Percentiles rank a stretch among this genome's conserved stretches.
These are phyloP conservation scores for Starmerella powellii DNA, from an alignment of 805 yeast species.

Conservation along the genomic window DNA sequence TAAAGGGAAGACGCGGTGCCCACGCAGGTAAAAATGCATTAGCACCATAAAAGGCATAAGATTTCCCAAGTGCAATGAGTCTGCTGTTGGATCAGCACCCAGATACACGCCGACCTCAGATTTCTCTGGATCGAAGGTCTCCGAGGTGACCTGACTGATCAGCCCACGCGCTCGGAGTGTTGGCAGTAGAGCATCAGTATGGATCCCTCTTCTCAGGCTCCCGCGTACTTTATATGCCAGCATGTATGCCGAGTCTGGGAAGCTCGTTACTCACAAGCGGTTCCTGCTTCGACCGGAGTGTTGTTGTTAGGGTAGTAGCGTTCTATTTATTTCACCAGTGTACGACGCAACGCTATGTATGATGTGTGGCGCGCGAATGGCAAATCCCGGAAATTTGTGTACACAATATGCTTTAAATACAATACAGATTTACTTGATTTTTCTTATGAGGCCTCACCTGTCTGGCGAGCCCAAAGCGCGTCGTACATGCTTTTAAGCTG, in stretches of 20 bases:
- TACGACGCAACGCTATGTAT: too few species aligned
- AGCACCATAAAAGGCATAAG: conserved; percentile 74
- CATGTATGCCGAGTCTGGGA: too few species aligned
- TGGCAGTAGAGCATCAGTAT: conserved; percentile 30
- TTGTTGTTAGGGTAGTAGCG: too few species aligned
- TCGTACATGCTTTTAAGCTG: conserved; percentile 24
- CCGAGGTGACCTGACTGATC: conserved; percentile 30
- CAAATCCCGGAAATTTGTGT: too few species aligned
- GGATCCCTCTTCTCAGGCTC: background rate
- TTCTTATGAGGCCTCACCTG: too few species aligned
- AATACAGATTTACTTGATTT: too few species aligned
- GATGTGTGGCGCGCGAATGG: too few species aligned
- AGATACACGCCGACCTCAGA: conserved; percentile 55
- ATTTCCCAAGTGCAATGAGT: conserved; percentile 81
- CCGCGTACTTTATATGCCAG: background rate
- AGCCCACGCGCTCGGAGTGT: conserved; percentile 39
- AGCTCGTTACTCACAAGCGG: too few species aligned
- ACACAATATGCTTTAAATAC: too few species aligned
- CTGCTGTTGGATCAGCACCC: conserved; percentile 95
- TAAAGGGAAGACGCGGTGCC: conserved; percentile 70
- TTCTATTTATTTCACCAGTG: too few species aligned
- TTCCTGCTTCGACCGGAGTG: too few species aligned
- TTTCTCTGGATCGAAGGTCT: conserved; percentile 14
- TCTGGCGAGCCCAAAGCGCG: conserved; percentile 22
- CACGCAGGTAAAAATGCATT: conserved; percentile 71